A percentile compares a stretch with the other conserved stretches of the same genome.
These are phyloP conservation scores for Penicillium sp. DNA, from an alignment of 2,329 filamentous ascomycete genomes.

Conservation along the genomic window DNA sequence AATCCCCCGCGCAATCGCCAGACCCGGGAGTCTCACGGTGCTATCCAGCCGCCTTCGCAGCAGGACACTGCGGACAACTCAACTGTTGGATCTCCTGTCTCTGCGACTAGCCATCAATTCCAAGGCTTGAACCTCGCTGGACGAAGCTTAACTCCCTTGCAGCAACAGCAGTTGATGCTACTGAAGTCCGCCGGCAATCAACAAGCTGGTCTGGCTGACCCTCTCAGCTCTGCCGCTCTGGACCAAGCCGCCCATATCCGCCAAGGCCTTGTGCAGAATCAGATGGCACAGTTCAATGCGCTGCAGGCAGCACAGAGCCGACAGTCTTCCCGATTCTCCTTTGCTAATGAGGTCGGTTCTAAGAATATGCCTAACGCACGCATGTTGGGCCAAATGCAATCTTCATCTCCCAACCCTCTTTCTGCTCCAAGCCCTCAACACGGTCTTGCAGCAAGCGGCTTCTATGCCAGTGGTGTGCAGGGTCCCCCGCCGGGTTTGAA, in stretches of 20 bases:
- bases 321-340: conserved; percentile 83
- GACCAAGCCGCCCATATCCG: conserved; percentile 46
- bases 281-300: conserved; percentile 53
- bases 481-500: conserved; percentile 94
- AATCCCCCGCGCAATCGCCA: conserved; percentile 52
- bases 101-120: conserved; percentile 43
- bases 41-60: conserved; percentile 75
- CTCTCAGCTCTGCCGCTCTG: conserved; percentile 34
- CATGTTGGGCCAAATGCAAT: conserved; percentile 50
- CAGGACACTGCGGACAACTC: conserved; percentile 52
- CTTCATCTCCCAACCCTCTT: conserved; percentile 38
- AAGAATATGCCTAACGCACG: conserved; percentile 60
- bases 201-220: conserved; percentile 56
- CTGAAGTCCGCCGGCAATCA: conserved; percentile 59
- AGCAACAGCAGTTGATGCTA: conserved; percentile 69
- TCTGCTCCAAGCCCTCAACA: conserved; percentile 40
- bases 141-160: conserved; percentile 76
- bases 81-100: conserved; percentile 42
- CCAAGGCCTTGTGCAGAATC: conserved; percentile 46
- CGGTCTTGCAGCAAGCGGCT: conserved; percentile 59
- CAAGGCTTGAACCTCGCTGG: conserved; percentile 62
- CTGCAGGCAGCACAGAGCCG: conserved; percentile 66
- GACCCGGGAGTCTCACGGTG: conserved; percentile 58
- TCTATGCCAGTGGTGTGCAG: conserved; percentile 81
- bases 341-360: conserved; percentile 61